Conservation (phyloP, 192 early-diverging fungal species). For the Dimargaris cristalligena region DNA sequence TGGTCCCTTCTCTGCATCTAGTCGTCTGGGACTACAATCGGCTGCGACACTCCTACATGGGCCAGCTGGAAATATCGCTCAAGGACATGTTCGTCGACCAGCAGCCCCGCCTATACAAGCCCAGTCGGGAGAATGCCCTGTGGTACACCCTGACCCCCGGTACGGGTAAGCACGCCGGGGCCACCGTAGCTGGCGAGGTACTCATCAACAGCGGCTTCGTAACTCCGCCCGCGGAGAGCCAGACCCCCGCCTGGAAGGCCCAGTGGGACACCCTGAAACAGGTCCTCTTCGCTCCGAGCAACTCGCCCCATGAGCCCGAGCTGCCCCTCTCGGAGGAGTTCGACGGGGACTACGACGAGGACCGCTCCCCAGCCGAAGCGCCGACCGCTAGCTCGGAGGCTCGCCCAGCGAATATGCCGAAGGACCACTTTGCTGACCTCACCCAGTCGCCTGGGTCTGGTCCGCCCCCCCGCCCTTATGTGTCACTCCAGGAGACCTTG, state of each 20-base stretch:
- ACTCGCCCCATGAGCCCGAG: background rate
- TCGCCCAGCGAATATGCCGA: background rate
- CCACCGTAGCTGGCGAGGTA: slow-evolving; percentile 16
- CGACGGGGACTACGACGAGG: background rate
- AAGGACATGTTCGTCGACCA: slow-evolving; percentile 28
- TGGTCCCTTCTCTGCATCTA: slow-evolving; percentile 27
- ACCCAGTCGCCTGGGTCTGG: too few relatives aligned
- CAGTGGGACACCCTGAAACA: slow-evolving; percentile 6
- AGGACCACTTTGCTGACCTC: too few relatives aligned
- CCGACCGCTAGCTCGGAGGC: background rate
- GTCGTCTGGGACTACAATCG: slow-evolving; percentile 56
- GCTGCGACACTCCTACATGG: slow-evolving; percentile 47
- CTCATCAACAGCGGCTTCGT: slow-evolving; percentile 8
- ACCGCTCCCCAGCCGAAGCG: background rate
- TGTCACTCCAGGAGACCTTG: background rate
- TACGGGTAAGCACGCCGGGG: slow-evolving; percentile 15
- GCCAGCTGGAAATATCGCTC: slow-evolving; percentile 37
- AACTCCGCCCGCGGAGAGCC: slow-evolving; percentile 11
- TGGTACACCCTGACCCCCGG: slow-evolving; percentile 7
- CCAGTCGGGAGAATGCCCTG: slow-evolving; percentile 24
- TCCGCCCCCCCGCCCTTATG: too few relatives aligned
- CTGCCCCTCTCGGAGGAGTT: background rate
- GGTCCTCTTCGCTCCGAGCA: background rate
- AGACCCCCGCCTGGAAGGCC: slow-evolving; percentile 13
- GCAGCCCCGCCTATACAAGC: slow-evolving; percentile 30